phyloP scores from a whole-genome alignment of 2,329 filamentous ascomycete genomes.

The Grosmannia clavigera region DNA sequence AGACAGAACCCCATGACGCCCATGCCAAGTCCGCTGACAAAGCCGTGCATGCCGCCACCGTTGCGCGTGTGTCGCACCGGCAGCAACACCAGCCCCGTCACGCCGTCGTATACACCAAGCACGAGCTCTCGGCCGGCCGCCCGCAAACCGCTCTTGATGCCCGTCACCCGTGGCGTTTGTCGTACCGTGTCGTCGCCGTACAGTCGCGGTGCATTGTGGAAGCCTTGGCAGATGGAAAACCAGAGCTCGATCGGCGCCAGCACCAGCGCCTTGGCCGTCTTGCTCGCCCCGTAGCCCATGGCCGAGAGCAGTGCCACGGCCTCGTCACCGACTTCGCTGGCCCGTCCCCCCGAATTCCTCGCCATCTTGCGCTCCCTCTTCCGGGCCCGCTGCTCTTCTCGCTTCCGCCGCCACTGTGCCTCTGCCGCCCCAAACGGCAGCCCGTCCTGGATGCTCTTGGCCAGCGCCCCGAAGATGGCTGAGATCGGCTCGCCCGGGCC shows the following conservation, averaged over 20 bases:
- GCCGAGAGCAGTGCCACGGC: slow-evolving; percentile 34
- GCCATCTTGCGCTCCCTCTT: background rate
- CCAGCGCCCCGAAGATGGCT: slow-evolving; percentile 48
- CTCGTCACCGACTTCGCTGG: slow-evolving; percentile 4
- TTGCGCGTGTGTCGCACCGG: slow-evolving; percentile 45
- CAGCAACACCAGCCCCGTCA: slow-evolving; percentile 48
- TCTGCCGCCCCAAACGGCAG: slow-evolving; percentile 50
- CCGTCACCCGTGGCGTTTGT: slow-evolving; percentile 49
- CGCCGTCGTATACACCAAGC: slow-evolving; percentile 52
- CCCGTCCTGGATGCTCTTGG: slow-evolving; percentile 44
- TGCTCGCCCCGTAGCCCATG: slow-evolving; percentile 37
- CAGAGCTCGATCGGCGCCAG: slow-evolving; percentile 48
- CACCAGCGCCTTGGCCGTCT: slow-evolving; percentile 37
- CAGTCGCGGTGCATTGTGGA: slow-evolving; percentile 57
- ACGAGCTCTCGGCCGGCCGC: slow-evolving; percentile 50
- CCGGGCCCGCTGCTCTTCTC: slow-evolving; percentile 3
- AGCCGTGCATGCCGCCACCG: slow-evolving; percentile 30
- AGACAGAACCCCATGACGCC: slow-evolving; percentile 51
- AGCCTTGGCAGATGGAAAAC: slow-evolving; percentile 52
- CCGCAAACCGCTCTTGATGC: slow-evolving; percentile 48
- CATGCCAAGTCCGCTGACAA: slow-evolving; percentile 46
- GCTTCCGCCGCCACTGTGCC: slow-evolving; percentile 33
- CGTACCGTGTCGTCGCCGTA: slow-evolving; percentile 61
- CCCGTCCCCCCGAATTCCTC: background rate
- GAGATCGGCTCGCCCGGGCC: slow-evolving; percentile 63